Conservation (phyloP, 2,329 filamentous ascomycete species). For the Clonostachys solani region DNA sequence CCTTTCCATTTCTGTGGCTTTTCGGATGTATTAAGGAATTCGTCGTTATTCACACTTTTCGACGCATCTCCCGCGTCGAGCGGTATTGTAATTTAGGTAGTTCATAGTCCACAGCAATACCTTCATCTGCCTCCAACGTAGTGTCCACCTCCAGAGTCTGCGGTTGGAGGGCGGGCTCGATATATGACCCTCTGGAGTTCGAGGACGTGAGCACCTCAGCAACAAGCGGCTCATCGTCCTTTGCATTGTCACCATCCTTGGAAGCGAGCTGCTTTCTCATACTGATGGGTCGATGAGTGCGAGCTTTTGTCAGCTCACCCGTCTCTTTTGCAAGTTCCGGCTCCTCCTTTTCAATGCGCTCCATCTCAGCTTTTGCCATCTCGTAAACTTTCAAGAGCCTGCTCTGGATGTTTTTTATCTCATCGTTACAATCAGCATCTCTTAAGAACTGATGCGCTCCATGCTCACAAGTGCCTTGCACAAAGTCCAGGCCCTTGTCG, state of each 20-base stretch:
- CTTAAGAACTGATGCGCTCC: slow-evolving; percentile 88
- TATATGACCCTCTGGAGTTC: slow-evolving; percentile 7
- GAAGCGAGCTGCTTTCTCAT: slow-evolving; percentile 39
- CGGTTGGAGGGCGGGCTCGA: slow-evolving; percentile 7
- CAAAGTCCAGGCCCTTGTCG: slow-evolving; percentile 74
- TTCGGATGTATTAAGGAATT: too few relatives aligned
- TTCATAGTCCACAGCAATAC: slow-evolving; percentile 26
- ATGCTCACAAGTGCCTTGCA: slow-evolving; percentile 78
- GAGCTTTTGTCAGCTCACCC: slow-evolving; percentile 31
- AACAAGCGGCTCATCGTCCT: slow-evolving; percentile 7
- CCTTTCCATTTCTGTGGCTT: too few relatives aligned
- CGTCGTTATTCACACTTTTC: too few relatives aligned
- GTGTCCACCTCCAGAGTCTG: slow-evolving; percentile 24
- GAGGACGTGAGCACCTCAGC: slow-evolving; percentile 5
- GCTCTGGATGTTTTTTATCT: slow-evolving; percentile 65
- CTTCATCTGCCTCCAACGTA: slow-evolving; percentile 19
- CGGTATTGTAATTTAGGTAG: slow-evolving; percentile 34
- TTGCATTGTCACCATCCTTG: slow-evolving; percentile 17
- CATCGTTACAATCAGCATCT: slow-evolving; percentile 76
- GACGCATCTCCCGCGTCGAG: slow-evolving; percentile 32
- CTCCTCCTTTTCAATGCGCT: slow-evolving; percentile 49
- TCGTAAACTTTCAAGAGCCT: slow-evolving; percentile 61
- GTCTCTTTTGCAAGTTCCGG: slow-evolving; percentile 33
- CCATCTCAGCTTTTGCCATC: slow-evolving; percentile 55
- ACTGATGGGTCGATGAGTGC: slow-evolving; percentile 47